Evolutionary conservation across 805 yeast species (phyloP).

Genomic region (Saccharomycopsis sp.): DNA sequence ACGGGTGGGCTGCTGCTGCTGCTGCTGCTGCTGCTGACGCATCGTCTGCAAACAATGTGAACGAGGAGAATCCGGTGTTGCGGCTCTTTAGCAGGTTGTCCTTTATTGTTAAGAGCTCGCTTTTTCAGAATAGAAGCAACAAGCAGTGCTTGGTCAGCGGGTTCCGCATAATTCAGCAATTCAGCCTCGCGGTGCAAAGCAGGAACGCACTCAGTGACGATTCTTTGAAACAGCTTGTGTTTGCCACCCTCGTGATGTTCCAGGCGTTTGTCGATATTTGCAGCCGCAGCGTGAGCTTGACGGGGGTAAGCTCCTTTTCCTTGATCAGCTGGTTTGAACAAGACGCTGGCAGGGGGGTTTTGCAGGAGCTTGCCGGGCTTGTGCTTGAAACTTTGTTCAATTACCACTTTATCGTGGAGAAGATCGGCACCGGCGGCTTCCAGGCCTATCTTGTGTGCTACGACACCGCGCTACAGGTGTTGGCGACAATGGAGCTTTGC

Average conservation of each 20-base stretch:
- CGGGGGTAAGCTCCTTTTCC: not conserved
- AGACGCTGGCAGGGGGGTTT: too few relatives aligned
- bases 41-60: too few relatives aligned
- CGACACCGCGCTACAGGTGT: too few relatives aligned
- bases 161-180: not conserved
- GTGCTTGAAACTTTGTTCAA: slow-evolving; percentile 21
- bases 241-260: slow-evolving; percentile 19
- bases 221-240: slow-evolving; percentile 16
- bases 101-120: slow-evolving; percentile 3
- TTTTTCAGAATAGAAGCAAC: slow-evolving; percentile 1
- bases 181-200: not conserved
- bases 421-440: slow-evolving; percentile 25
- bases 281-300: not conserved
- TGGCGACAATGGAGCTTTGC: too few relatives aligned
- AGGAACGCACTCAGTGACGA: too few relatives aligned
- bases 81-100: slow-evolving; percentile 10
- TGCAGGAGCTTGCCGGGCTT: too few relatives aligned
- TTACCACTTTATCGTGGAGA: slow-evolving; percentile 23
- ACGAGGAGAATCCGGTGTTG: slow-evolving; percentile 10
- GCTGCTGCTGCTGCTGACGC: too few relatives aligned
- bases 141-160: not conserved
- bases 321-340: too few relatives aligned
- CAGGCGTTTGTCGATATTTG: slow-evolving; percentile 20
- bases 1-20: slow-evolving; percentile 6
- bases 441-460: too few relatives aligned